Evolutionary conservation across 306 rosid species (phyloP), one percentile per base, ranked within the genome.

Genomic region (Phaseolus lunatus): DNA sequence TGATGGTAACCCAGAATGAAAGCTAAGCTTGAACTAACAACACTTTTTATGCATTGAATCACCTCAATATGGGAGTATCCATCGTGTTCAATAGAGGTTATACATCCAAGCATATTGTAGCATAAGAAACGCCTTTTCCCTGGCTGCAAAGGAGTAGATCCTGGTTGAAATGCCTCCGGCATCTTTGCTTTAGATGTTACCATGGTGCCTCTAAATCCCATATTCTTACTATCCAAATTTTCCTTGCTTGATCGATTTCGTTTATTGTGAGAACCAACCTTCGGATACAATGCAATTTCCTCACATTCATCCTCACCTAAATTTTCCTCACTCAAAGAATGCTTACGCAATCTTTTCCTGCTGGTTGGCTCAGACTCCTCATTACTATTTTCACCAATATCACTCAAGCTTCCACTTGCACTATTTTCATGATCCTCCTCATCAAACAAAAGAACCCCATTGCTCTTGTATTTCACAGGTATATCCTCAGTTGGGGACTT

Each of bases 11-110:
- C 12, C 3, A 5, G 44, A 24, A 31, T 31, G 70, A 22, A 56
- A 67, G 56, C 43, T 13, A 18, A 77, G 77, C 61, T 58, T 33
- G 68, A 58, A 63, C 71, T 41, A 67, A 76, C 14, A 19, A 50
- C 22, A 70, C 49, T 47, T 23, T 58, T 2, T 26, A 29, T 35
- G 67, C 29, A 44, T 39, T 11, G 41, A 31, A 23, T 63, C 72
- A 90, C 99, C 99, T 95, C 99, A 72, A 95, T 89, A 76, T 92
- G 99, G 77, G 89, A 95, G 85, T 83, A 95, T 23, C 97, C 99
- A 19, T 90, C 99, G 18, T 87, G 91, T 74, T 92, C 97, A 71
- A 89, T 73, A 33, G 96, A 68, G 20, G 97, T 92, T 85, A 95
- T 85, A 84, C 90, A 80, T 77, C 99, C 99, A 70, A 91, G 92